Evolutionary conservation across 352 stramenopile genomes (phyloP).

Genomic region (Phytophthora boehmeriae): DNA sequence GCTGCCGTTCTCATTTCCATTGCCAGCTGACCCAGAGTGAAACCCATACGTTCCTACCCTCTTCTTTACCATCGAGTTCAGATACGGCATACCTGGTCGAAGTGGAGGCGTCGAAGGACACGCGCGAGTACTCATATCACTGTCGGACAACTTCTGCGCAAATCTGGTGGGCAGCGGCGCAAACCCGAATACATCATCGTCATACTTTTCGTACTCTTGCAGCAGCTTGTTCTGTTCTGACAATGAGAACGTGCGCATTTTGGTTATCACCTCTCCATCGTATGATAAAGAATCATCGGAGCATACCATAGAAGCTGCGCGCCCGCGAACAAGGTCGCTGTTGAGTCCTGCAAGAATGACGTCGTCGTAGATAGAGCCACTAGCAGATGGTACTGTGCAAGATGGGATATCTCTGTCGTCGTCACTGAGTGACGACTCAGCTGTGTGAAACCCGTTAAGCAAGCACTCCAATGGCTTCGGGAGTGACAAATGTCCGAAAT

Average conservation of each 20-base stretch:
- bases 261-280: slow-evolving; percentile 44
- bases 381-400: slow-evolving; percentile 42
- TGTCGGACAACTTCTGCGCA: slow-evolving; percentile 46
- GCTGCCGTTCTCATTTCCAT: slow-evolving; percentile 37
- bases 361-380: slow-evolving; percentile 55
- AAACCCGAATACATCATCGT: slow-evolving; percentile 75
- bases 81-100: slow-evolving; percentile 35
- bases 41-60: slow-evolving; percentile 34
- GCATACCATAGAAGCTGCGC: slow-evolving; percentile 59
- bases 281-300: slow-evolving; percentile 55
- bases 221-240: slow-evolving; percentile 47
- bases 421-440: slow-evolving; percentile 33
- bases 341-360: slow-evolving; percentile 62
- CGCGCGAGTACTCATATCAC: slow-evolving; percentile 46
- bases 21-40: slow-evolving; percentile 44
- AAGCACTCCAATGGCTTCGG: slow-evolving; percentile 71
- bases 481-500: slow-evolving; percentile 46
- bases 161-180: slow-evolving; percentile 21
- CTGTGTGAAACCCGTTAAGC: slow-evolving; percentile 48
- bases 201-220: slow-evolving; percentile 71
- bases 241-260: slow-evolving; percentile 55
- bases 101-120: slow-evolving; percentile 57
- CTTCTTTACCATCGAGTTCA: slow-evolving; percentile 54
- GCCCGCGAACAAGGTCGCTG: slow-evolving; percentile 68
- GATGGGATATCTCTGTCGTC: slow-evolving; percentile 42